Base-by-base conservation (phyloP, 2,329 filamentous ascomycete species). In the Aspergillus quadrilineatus region DNA sequence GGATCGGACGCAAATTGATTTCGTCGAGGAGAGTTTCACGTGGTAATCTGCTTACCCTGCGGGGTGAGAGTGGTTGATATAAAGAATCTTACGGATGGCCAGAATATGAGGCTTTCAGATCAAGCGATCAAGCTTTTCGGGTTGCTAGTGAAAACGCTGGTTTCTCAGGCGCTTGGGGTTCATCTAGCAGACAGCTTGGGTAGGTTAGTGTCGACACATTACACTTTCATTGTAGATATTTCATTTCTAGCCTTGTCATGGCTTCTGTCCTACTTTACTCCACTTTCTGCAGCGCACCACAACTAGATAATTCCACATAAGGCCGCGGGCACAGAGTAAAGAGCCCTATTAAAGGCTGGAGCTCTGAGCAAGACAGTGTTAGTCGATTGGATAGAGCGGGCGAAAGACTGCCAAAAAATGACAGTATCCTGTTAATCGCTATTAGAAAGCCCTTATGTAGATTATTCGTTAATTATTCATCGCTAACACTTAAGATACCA, bases 1-100 rank as follows among this genome's bases (percentile, higher is more conserved):
- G 57, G 75, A 81, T 17, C 75, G 73, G 42, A 84, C 78, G 2
- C 85, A 87, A 42, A 79, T 92, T 14, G 88, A 92, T 69, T 90
- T 90, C 67, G 78, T 89, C 9, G 89, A 92, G 73, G 89, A 93
- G 75, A 86, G 84, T 60, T 93, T 93, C 64, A 73, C 75, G 6
- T 79, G 79, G 79, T 72, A 75, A 49, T 32, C 7, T 37, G 9
- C 14, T 14, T 14, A 55, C 4, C 10, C 30, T 14, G 30, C 12
- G 41, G 22, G 15, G 4, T 12, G 15, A 28, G 46, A 4, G 8
- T 6, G 32, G 41, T 5, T 32, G 39, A 8, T 30, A 22, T 28
- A 26, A 4, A 14, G 39, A 37, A 37, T 9, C 17, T 14, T 7
- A 42, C 39, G 43, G 14, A 47, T 34, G 7, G 15, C 30, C 17